These are phyloP conservation scores for Posidonia australis DNA, from an alignment of 106 monocot species.

Conservation along the genomic window DNA sequence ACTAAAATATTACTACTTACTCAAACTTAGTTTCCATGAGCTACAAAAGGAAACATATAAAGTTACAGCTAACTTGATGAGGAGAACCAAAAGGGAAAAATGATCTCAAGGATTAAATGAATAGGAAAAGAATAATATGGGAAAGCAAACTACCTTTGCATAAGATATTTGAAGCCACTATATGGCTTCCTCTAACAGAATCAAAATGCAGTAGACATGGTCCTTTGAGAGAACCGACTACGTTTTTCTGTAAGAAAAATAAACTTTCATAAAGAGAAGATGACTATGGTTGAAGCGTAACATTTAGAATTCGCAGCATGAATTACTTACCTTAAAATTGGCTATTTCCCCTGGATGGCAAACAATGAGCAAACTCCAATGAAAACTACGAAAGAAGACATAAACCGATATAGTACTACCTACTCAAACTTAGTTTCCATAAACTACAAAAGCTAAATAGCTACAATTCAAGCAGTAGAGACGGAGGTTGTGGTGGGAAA, in stretches of 20 bases:
- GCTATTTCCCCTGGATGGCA: slow-evolving; percentile 90
- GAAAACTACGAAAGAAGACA: slow-evolving; percentile 49
- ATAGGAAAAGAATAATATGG: background rate
- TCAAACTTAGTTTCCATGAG: too few relatives aligned
- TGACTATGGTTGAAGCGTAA: background rate
- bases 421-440: background rate
- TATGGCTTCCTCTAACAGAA: slow-evolving; percentile 86
- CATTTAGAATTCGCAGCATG: background rate
- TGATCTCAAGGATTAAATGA: background rate
- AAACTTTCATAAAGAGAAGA: background rate
- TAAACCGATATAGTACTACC: too few relatives aligned
- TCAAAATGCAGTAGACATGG: slow-evolving; percentile 96
- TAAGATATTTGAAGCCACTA: slow-evolving; percentile 60
- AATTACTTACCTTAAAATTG: slow-evolving; percentile 40
- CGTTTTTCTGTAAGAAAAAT: slow-evolving; percentile 32
- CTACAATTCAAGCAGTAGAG: too few relatives aligned
- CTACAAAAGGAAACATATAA: too few relatives aligned
- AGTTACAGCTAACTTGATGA: too few relatives aligned
- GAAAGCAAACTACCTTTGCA: slow-evolving; percentile 53
- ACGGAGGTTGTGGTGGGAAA: too few relatives aligned
- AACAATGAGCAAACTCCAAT: slow-evolving; percentile 92
- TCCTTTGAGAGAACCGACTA: slow-evolving; percentile 28
- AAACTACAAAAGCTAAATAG: background rate
- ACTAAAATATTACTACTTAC: too few relatives aligned
- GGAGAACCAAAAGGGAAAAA: background rate